Evolutionary conservation across 2,329 filamentous ascomycete species (phyloP).

Genomic region (Aspergillus sp.): DNA sequence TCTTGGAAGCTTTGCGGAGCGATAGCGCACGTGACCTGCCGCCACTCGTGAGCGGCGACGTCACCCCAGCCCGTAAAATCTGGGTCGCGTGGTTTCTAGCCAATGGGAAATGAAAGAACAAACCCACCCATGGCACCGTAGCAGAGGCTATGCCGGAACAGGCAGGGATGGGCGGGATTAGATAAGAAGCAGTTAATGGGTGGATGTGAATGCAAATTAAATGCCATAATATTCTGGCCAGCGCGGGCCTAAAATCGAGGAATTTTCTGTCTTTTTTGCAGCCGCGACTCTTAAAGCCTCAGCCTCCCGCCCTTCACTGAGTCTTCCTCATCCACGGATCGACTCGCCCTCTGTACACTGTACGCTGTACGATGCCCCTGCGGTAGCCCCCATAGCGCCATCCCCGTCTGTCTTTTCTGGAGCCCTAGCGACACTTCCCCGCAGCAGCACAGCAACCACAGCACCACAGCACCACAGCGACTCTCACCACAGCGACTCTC

Average conservation of each 20-base stretch:
- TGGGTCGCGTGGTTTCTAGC: neutral
- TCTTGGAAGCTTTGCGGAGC: neutral
- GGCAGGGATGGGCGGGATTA: neutral
- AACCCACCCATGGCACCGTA: neutral
- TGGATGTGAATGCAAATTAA: too few species aligned
- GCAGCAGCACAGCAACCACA: neutral
- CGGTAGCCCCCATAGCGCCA: slow-evolving; percentile 8
- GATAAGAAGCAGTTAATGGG: neutral
- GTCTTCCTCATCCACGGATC: neutral
- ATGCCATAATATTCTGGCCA: too few species aligned
- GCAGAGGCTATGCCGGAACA: neutral
- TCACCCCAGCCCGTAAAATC: neutral
- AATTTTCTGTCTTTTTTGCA: too few species aligned
- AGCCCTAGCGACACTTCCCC: neutral
- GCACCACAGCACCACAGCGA: neutral
- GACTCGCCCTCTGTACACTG: neutral
- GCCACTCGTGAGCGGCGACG: neutral
- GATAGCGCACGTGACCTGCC: neutral
- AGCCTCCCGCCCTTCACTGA: neutral
- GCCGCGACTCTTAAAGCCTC: neutral
- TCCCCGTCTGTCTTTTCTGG: neutral
- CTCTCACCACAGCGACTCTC: neutral
- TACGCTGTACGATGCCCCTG: slow-evolving; percentile 1
- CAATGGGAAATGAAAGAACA: neutral
- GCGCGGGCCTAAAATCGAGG: too few species aligned